Conservation (phyloP, 2,329 filamentous ascomycete genomes). For the Rutstroemia sydowiana region DNA sequence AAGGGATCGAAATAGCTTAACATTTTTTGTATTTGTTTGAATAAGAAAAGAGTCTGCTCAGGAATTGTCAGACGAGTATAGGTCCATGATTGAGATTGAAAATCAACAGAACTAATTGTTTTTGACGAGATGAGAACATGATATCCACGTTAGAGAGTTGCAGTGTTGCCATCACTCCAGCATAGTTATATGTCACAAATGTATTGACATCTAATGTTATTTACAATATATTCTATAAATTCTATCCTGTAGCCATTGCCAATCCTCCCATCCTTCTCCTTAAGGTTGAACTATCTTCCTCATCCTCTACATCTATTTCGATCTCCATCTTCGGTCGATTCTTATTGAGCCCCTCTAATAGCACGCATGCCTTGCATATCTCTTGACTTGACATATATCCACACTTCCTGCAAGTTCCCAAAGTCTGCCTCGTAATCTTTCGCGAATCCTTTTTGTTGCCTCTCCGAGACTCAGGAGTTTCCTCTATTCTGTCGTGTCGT, state of each 20-base stretch:
- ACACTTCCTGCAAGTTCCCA: conserved; percentile 79
- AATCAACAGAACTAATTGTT: no score
- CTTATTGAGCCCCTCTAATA: conserved; percentile 89
- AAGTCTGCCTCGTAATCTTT: conserved; percentile 54
- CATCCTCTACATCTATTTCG: conserved; percentile 32
- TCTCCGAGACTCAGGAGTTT: conserved; percentile 28
- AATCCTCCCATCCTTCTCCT: conserved; percentile 42
- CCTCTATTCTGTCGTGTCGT: conserved; percentile 19
- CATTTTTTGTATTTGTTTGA: no score
- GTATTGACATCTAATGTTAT: background rate
- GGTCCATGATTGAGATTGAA: no score
- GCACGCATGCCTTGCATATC: conserved; percentile 86
- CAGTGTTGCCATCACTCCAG: no score
- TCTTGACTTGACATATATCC: conserved; percentile 94
- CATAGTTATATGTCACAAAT: background rate
- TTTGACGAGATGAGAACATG: no score
- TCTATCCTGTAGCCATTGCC: conserved; percentile 32
- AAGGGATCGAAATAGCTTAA: no score
- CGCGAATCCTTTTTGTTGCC: conserved; percentile 23
- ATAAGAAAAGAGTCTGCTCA: no score
- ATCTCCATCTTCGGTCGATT: conserved; percentile 55
- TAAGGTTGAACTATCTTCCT: conserved; percentile 42
- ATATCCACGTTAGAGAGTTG: no score
- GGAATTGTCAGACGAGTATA: no score
- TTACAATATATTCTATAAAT: background rate